Base-by-base conservation (phyloP, 768 basidiomycete species). In the Boletus rufocinnamomeus region DNA sequence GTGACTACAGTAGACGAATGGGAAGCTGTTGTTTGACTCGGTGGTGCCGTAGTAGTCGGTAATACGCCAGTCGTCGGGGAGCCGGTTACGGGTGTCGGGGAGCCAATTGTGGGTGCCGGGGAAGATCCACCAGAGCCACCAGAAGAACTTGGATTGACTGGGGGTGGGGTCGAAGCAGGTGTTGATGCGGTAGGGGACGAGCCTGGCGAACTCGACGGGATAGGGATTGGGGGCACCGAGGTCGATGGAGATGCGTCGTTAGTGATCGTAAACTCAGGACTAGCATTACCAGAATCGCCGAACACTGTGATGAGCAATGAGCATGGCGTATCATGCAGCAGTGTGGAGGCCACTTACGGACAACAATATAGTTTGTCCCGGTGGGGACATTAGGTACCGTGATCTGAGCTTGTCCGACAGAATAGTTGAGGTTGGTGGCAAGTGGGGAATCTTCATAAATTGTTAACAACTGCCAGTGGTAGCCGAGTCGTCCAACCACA, bases 231-330 rank as follows among this genome's bases (percentile, higher is more conserved):
- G 10, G 62, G 14, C 48, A 23, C 34, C 28, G 66, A 41, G 21
- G 65, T 48, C 9, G 70, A 74, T 44, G 79, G 80, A 56, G 81
- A 76, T 28, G 73, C 69, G 63, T 92, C 92, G 38, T 96, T 82
- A 62, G 82, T 72, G 43, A 77, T 77, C 56, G 76, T 76, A 40
- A 77, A 79, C 49, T 70, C 25, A 17, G 74, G 77, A 50, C 76
- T 77, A 9, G 76, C 70, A 40, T 77, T 77, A 41, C 76, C 76
- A 44, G 78, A 79, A 57, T 77, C 77, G 9, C 76, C 76, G 7
- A 77, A 72, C 47, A 77, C 75, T 76, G 46, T 10, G 5, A 30
- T 37, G 19, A 50, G 17, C 19, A 45, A 5, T 66, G 27, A 64
- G 30, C 4, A 58, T 34, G 23, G 34, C 0, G 14, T 2, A 21